These are phyloP conservation scores for Aspergillus floridensis DNA, from an alignment of 2,329 filamentous ascomycete species.

Conservation along the genomic window DNA sequence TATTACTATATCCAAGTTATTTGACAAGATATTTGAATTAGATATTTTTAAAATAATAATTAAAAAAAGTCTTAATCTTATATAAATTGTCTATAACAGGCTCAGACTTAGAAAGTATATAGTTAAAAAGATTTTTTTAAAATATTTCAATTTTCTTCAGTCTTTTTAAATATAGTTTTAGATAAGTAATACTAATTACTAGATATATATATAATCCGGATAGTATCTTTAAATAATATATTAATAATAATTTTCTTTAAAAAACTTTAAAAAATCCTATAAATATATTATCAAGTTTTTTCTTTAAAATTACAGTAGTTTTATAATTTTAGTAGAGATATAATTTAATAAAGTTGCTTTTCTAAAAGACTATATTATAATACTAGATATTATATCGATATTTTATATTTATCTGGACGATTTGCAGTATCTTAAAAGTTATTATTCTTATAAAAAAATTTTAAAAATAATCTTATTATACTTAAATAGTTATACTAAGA, in stretches of 20 bases:
- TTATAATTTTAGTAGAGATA: background rate
- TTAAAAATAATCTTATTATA: background rate
- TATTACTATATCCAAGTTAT: background rate
- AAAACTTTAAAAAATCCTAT: background rate
- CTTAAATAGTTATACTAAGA: background rate
- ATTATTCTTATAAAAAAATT: background rate
- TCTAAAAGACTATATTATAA: background rate
- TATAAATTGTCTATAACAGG: background rate
- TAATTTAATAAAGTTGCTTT: background rate
- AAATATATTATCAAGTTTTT: background rate
- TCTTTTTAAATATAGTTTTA: background rate
- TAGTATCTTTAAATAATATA: background rate
- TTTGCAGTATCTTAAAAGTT: background rate
- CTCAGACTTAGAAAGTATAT: background rate
- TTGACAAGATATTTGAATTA: background rate
- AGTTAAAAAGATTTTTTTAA: background rate
- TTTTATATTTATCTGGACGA: background rate
- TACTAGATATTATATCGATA: background rate
- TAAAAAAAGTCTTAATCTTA: background rate
- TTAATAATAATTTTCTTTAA: background rate
- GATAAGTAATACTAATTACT: background rate
- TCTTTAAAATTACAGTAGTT: background rate
- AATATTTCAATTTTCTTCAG: background rate
- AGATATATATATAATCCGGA: background rate
- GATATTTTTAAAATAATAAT: background rate